A percentile compares a stretch with the other conserved stretches of the same genome.
Evolutionary conservation across 2,329 filamentous ascomycete species (phyloP).

Genomic region (Pseudodiploospora longispora): DNA sequence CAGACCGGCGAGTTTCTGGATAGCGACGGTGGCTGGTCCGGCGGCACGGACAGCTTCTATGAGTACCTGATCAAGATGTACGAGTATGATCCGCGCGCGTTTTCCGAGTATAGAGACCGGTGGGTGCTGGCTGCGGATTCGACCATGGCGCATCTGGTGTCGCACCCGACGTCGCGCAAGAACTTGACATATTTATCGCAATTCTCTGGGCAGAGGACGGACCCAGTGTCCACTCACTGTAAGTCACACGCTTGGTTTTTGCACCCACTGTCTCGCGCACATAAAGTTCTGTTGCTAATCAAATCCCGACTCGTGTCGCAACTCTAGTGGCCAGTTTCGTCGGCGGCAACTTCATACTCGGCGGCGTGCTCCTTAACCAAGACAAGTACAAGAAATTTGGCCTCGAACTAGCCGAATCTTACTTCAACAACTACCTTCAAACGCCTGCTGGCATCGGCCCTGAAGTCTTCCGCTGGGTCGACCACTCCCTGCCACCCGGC

Average conservation of each 20-base stretch:
- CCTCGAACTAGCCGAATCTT: constrained; percentile 60
- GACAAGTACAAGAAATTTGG: constrained; percentile 68
- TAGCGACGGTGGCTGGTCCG: constrained; percentile 64
- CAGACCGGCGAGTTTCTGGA: constrained; percentile 59
- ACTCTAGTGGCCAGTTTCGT: constrained; percentile 65
- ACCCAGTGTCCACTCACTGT: constrained; percentile 42
- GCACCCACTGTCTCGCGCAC: too few species aligned
- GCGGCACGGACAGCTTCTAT: constrained; percentile 72
- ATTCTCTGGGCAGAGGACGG: constrained; percentile 38
- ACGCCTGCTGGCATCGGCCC: constrained; percentile 70
- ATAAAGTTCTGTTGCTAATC: too few species aligned
- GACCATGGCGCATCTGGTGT: constrained; percentile 61
- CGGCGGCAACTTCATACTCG: constrained; percentile 77
- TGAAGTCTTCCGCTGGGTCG: constrained; percentile 59
- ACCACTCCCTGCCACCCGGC: constrained; percentile 25
- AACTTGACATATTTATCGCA: constrained; percentile 65
- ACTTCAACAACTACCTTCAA: constrained; percentile 61
- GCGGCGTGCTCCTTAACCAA: constrained; percentile 58
- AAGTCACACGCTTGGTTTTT: constrained; percentile 14
- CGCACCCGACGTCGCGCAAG: constrained; percentile 54
- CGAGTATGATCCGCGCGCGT: constrained; percentile 62
- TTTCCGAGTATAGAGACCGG: constrained; percentile 57
- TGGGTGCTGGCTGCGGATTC: constrained; percentile 72
- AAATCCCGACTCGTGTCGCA: too few species aligned
- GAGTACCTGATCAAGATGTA: constrained; percentile 91